Percentiles rank a stretch among this genome's conserved stretches.
phyloP scores from a whole-genome alignment of 306 rosid species.

The Ceratonia siliqua region DNA sequence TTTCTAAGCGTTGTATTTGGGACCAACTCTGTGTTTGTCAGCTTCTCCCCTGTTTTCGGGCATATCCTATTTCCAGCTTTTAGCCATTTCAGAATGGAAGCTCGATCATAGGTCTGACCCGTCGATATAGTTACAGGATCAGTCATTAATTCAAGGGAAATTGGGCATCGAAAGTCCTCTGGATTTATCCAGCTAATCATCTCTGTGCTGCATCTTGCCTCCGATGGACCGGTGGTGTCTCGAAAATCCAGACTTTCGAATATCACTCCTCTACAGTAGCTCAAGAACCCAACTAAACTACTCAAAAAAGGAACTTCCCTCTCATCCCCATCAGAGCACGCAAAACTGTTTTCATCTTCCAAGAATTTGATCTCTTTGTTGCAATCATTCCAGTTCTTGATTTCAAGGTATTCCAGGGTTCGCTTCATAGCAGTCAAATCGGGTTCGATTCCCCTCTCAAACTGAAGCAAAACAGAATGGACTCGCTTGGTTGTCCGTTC shows the following conservation, averaged over 20 bases:
- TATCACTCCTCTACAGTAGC: slow-evolving; percentile 62
- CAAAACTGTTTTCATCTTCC: slow-evolving; percentile 51
- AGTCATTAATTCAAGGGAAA: slow-evolving; percentile 74
- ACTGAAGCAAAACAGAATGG: slow-evolving; percentile 38
- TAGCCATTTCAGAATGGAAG: slow-evolving; percentile 78
- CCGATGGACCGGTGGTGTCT: slow-evolving; percentile 11
- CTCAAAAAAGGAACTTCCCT: slow-evolving; percentile 52
- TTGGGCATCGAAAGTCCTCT: slow-evolving; percentile 80
- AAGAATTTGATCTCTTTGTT: slow-evolving; percentile 59
- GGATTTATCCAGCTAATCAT: slow-evolving; percentile 45
- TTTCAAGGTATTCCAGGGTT: slow-evolving; percentile 50
- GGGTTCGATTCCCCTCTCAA: slow-evolving; percentile 65
- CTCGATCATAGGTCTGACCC: slow-evolving; percentile 88
- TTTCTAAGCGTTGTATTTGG: slow-evolving; percentile 59
- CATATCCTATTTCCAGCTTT: slow-evolving; percentile 64
- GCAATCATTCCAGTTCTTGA: slow-evolving; percentile 63
- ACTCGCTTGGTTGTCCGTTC: slow-evolving; percentile 27
- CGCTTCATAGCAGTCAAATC: slow-evolving; percentile 29
- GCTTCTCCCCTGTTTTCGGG: slow-evolving; percentile 85
- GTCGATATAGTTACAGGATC: slow-evolving; percentile 90
- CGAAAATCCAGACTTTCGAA: slow-evolving; percentile 53
- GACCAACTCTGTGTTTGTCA: slow-evolving; percentile 52
- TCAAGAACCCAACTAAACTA: slow-evolving; percentile 60
- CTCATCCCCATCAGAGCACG: slow-evolving; percentile 27
- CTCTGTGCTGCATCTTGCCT: slow-evolving; percentile 43